Base-by-base conservation (phyloP, 202 grass and related monocot species). In the Saccharum hybrid region DNA sequence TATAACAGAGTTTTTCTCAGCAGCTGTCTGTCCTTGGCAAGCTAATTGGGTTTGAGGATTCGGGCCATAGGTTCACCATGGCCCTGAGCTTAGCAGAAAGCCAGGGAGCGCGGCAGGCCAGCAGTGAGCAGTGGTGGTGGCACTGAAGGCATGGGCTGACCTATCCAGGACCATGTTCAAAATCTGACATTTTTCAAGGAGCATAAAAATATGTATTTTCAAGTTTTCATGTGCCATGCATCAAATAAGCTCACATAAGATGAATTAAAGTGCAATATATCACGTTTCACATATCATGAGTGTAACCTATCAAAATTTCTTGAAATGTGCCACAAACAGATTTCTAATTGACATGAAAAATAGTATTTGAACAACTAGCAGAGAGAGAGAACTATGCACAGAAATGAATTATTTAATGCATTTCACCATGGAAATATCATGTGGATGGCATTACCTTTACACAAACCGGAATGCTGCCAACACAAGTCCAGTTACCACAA, bases 341-440 rank as follows among this genome's bases (percentile, higher is more conserved):
- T 22, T 36, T 66, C 62, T 51, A 51, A 63, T 66, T 3, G 2
- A 79, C 18, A 46, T 54, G 46, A 34, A 36, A 56, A 74, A 54
- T 54, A 12, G 15, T 37, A 56, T 74, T 37, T 33, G 2, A 74
- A 13, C 10, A 75, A 57, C n/a, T 36, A 75, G 31, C 31, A 59
- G 16, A 15, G 12, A 54, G 34, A 31, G 8, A 23, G n/a, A 79
- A 28, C 12, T 51, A 11, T 69, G 46, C n/a, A 74, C 23, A 72
- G n/a, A 70, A 70, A 74, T 54, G 45, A 59, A 60, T 21, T 36
- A n/a, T 52, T 64, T 14, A 36, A 51, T 0, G 10, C 31, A 39
- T 81, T 57, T 69, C 36, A 45, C 48, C 38, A 33, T 43, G 57
- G 11, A 18, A 85, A 77, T 62, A 78, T 78, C 73, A 71, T 10